Evolutionary conservation across 2,329 filamentous ascomycete species (phyloP).

Genomic region (Fusarium paranaense): DNA sequence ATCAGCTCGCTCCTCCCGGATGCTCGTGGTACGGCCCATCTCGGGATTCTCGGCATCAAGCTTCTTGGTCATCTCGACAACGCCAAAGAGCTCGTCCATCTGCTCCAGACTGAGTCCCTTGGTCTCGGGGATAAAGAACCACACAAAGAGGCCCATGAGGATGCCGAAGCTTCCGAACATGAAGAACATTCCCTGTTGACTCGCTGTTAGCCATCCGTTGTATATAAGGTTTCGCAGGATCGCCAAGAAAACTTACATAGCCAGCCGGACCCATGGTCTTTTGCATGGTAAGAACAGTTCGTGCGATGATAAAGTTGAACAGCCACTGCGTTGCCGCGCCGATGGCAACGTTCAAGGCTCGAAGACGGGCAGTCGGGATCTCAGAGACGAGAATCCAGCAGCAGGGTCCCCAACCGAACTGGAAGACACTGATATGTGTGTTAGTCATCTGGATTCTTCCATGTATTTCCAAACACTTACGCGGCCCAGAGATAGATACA

Average conservation of each 20-base stretch:
- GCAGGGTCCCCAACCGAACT: slow-evolving; percentile 77
- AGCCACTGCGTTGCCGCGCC: slow-evolving; percentile 78
- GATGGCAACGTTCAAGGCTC: slow-evolving; percentile 75
- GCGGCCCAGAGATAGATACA: slow-evolving; percentile 79
- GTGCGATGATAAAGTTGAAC: slow-evolving; percentile 79
- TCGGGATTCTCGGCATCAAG: slow-evolving; percentile 49
- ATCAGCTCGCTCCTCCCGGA: slow-evolving; percentile 41
- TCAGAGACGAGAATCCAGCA: slow-evolving; percentile 79
- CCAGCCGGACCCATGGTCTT: slow-evolving; percentile 59
- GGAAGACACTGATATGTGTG: slow-evolving; percentile 63
- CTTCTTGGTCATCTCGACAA: slow-evolving; percentile 57
- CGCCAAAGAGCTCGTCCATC: slow-evolving; percentile 75
- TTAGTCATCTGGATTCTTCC: slow-evolving; percentile 29
- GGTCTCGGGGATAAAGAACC: slow-evolving; percentile 77
- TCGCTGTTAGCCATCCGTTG: slow-evolving; percentile 9
- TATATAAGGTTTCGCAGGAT: background rate
- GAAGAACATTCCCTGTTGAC: slow-evolving; percentile 69
- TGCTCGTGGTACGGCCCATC: slow-evolving; percentile 39
- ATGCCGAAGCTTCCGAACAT: slow-evolving; percentile 76
- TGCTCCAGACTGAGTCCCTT: slow-evolving; percentile 73
- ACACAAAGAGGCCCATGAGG: slow-evolving; percentile 73
- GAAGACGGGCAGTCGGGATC: slow-evolving; percentile 74
- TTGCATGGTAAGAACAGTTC: slow-evolving; percentile 74
- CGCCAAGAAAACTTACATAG: slow-evolving; percentile 49
- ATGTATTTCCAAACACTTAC: slow-evolving; percentile 39